A percentile compares a stretch with the other conserved stretches of the same genome.
phyloP scores from a whole-genome alignment of 139 green algal genomes.

The Mychonastes homosphaera region DNA sequence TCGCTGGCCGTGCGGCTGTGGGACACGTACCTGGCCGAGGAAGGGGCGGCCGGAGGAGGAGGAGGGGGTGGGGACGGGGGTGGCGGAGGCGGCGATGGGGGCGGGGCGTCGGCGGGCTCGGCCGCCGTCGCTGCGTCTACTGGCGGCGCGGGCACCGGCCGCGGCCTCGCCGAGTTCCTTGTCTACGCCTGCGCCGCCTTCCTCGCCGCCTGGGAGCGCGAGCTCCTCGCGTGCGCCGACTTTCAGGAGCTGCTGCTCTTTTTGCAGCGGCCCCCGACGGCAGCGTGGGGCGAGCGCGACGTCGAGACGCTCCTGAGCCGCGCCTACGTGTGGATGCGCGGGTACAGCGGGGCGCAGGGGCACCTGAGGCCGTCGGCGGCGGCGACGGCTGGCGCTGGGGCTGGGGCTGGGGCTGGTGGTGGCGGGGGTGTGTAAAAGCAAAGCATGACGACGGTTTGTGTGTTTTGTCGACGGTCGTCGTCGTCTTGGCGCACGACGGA shows the following conservation, averaged over 20 bases:
- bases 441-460: no score
- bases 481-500: no score
- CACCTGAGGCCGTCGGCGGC: slow-evolving; percentile 47
- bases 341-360: slow-evolving; percentile 58
- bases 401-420: not conserved
- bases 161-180: no score
- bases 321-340: slow-evolving; percentile 67
- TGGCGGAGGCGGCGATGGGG: not conserved
- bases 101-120: not conserved
- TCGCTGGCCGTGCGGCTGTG: slow-evolving; percentile 52
- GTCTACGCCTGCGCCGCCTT: slow-evolving; percentile 67
- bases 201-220: slow-evolving; percentile 52
- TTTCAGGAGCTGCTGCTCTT: slow-evolving; percentile 70
- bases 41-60: slow-evolving; percentile 48
- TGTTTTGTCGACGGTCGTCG: no score
- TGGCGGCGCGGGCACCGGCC: not conserved
- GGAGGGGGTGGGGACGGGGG: not conserved
- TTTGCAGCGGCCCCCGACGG: slow-evolving; percentile 63
- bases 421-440: not conserved
- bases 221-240: slow-evolving; percentile 54
- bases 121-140: not conserved
- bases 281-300: slow-evolving; percentile 58
- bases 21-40: slow-evolving; percentile 90
- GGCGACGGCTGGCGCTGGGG: not conserved
- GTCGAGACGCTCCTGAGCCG: slow-evolving; percentile 73